Base-by-base conservation (phyloP, 306 rosid genomes). In the Ochetophila trinervis region DNA sequence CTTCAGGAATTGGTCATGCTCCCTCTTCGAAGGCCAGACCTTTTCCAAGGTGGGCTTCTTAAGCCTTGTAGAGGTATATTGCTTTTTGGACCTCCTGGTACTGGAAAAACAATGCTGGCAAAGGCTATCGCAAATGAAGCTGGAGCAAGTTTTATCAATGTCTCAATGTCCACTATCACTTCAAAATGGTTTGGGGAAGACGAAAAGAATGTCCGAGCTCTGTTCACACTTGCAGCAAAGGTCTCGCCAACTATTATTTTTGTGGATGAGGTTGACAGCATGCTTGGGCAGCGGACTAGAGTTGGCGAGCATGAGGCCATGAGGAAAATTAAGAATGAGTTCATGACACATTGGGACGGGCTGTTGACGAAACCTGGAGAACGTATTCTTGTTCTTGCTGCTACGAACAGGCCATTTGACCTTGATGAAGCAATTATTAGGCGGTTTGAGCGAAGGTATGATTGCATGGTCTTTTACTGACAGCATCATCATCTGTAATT, bases 21-120 rank as follows among this genome's bases (percentile, higher is more conserved):
- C 47, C 96, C 96, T 14, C 91, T 87, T 50, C 78, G 89, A 81
- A 87, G 94, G 62, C 96, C 96, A 35, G 87, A 89, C 55, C 83
- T 89, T 42, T 89, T 89, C 83, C 79, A 75, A 66, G 87, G 87
- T 34, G 94, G 94, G 1, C 80, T 89, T 47, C 86, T 89, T 13
- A 83, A 89, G 73, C 96, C 96, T 18, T 89, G 94, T 44, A 84
- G 85, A 73, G 94, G 96, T 6, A 83, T 87, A 66, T 72, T 89
- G 75, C 96, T 89, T 20, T 89, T 89, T 48, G 96, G 96, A 10
- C 96, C 96, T 51, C 94, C 96, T 23, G 96, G 96, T 42, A 87
- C 94, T 2, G 91, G 96, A 20, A 89, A 89, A 74, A 89, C 91
- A 63, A 89, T 89, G 96, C 77, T 89, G 9, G 96, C 94, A 32